Conservation (phyloP, 108 stramenopile species). For the Stephanodiscus triporus region DNA sequence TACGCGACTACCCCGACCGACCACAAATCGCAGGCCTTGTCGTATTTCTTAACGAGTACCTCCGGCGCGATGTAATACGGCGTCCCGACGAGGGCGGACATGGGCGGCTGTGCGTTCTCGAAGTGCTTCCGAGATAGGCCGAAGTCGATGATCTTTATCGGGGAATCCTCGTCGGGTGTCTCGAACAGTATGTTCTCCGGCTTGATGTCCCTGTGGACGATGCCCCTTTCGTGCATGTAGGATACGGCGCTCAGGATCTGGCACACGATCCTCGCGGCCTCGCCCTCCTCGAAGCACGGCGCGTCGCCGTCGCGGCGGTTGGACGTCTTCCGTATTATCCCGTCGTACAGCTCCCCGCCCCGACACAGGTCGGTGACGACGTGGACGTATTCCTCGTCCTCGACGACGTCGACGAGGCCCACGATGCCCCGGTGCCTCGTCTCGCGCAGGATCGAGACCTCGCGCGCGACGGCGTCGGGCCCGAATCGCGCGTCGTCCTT, state of each 20-base stretch:
- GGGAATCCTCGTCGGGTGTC: not conserved
- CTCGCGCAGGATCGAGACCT: conserved; percentile 55
- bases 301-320: conserved; percentile 44
- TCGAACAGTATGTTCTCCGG: not conserved
- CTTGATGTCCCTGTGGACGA: conserved; percentile 81
- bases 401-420: conserved; percentile 73
- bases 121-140: conserved; percentile 37
- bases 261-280: conserved; percentile 50
- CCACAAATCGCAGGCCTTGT: conserved; percentile 85
- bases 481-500: conserved; percentile 25
- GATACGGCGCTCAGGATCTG: conserved; percentile 62
- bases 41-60: conserved; percentile 55
- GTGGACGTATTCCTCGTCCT: conserved; percentile 69
- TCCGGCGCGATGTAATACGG: conserved; percentile 71
- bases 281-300: conserved; percentile 47
- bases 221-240: conserved; percentile 65
- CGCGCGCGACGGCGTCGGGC: conserved; percentile 32
- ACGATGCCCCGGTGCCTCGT: conserved; percentile 81
- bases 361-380: conserved; percentile 82
- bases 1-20: conserved; percentile 90
- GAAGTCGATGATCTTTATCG: conserved; percentile 61
- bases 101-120: too few species aligned
- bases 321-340: conserved; percentile 62
- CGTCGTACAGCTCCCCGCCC: conserved; percentile 85
- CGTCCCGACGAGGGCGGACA: conserved; percentile 42